Evolutionary conservation across 192 early-diverging fungal species (phyloP).

Genomic region (Geranomyces michiganensis): DNA sequence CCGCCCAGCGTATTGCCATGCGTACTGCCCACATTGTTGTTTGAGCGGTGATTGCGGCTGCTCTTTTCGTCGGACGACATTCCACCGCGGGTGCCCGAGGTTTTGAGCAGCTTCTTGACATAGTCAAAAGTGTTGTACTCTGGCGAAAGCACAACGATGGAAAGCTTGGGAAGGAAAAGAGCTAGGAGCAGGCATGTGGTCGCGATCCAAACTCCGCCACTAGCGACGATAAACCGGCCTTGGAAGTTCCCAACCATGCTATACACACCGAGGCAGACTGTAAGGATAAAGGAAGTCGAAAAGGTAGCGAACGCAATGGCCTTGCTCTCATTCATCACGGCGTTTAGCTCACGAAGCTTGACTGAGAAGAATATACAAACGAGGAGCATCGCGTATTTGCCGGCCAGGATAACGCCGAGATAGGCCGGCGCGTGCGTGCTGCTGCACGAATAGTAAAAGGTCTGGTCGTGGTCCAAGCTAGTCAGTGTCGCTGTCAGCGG

Average conservation of each 20-base stretch:
- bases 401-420: slow-evolving; percentile 11
- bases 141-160: slow-evolving; percentile 19
- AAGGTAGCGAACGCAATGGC: slow-evolving; percentile 29
- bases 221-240: slow-evolving; percentile 23
- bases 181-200: slow-evolving; percentile 10
- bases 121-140: slow-evolving; percentile 26
- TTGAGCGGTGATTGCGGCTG: slow-evolving; percentile 2
- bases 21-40: not conserved
- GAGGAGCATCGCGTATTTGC: slow-evolving; percentile 31
- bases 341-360: slow-evolving; percentile 23
- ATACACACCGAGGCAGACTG: slow-evolving; percentile 30
- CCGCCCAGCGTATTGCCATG: not conserved
- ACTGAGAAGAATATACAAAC: slow-evolving; percentile 25
- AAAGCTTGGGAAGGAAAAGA: slow-evolving; percentile 24
- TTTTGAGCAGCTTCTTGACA: slow-evolving; percentile 7
- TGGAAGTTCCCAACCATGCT: slow-evolving; percentile 18
- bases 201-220: slow-evolving; percentile 18
- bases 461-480: slow-evolving; percentile 25
- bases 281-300: slow-evolving; percentile 28
- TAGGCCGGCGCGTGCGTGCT: slow-evolving; percentile 2
- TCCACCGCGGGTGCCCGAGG: slow-evolving; percentile 1
- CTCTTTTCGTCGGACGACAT: slow-evolving; percentile 12
- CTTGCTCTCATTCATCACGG: slow-evolving; percentile 30
- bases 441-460: slow-evolving; percentile 28
- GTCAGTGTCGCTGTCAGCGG: slow-evolving; percentile 18